Evolutionary conservation across 805 yeast genomes (phyloP), one percentile per base, ranked within the genome.

Genomic region (Naumovozyma castellii): DNA sequence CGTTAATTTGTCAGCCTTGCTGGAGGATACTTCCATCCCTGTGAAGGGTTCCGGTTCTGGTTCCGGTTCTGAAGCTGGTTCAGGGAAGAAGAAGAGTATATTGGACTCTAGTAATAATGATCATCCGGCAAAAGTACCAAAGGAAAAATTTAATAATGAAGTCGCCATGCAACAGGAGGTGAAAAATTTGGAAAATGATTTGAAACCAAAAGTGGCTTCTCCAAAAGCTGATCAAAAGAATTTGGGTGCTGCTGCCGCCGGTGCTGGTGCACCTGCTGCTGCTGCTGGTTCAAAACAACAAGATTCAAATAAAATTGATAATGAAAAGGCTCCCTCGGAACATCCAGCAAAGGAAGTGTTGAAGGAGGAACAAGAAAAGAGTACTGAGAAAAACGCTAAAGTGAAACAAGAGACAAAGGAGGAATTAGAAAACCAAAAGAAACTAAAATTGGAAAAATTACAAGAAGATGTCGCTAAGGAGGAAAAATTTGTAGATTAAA

Each of bases 131-230:
- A 44, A 43, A 36, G 47, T 48, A 14, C 34, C 48, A 17, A 54
- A 50, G 36, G 56, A 46, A 19, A 46, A 46, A 35, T 56, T 56
- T 45, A 54, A 55, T 42, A 54, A 56, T 32, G 60, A 56, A 34
- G 55, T 56, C 3, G 59, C 58, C 13, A 48, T 36, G 40, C 61
- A 55, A 34, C 56, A 55, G 37, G 61, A 56, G 40, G 50, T 46
- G 8, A 46, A 51, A 37, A 55, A 55, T 34, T 42, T 55, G 22
- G 53, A 46, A 25, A 52, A 53, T 35, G 58, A 55, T 25, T 38
- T 44, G 16, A 43, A 45, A 36, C 49, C 50, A 13, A 43, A 40
- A 15, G 38, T 45, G 9, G 49, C 42, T 14, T 40, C 42, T 16
- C 45, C 41, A 19, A 36, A 35, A 31, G 45, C 41, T 27, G 36